Conservation (phyloP, 2,329 filamentous ascomycete genomes). For the Alternaria atra region DNA sequence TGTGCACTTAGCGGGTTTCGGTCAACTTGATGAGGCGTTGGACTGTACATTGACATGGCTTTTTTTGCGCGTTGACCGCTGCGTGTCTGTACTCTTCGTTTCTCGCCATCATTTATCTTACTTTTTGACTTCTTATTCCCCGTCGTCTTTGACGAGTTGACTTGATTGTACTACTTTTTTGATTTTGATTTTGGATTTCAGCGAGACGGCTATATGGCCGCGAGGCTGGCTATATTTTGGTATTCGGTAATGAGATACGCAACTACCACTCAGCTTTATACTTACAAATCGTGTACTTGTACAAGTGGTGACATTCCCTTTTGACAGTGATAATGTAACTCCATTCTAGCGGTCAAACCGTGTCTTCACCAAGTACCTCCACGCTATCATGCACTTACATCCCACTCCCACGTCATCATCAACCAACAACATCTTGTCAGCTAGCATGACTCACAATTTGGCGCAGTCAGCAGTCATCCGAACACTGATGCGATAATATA, state of each 20-base stretch:
- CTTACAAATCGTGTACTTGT: neutral
- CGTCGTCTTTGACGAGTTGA: neutral
- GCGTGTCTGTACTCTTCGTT: neutral
- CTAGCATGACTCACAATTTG: neutral
- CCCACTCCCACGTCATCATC: conserved; percentile 15
- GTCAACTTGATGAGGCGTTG: neutral
- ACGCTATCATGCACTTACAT: neutral
- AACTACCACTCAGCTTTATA: neutral
- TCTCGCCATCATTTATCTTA: neutral
- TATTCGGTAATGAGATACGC: conserved; percentile 1
- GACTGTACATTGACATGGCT: neutral
- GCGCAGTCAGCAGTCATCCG: neutral
- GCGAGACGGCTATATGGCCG: neutral
- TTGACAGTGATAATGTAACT: neutral
- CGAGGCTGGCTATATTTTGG: neutral
- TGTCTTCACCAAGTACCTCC: neutral
- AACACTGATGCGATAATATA: neutral
- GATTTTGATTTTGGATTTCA: neutral
- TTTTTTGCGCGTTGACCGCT: neutral
- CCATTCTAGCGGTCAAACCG: neutral
- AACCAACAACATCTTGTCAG: conserved; percentile 25
- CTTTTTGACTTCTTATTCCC: neutral
- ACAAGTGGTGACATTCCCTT: neutral
- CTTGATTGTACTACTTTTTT: neutral
- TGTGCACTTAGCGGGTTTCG: conserved; percentile 42